A percentile compares a stretch with the other conserved stretches of the same genome.
Evolutionary conservation across 192 early-diverging fungal species (phyloP).

Genomic region (Entrophospora sp.): DNA sequence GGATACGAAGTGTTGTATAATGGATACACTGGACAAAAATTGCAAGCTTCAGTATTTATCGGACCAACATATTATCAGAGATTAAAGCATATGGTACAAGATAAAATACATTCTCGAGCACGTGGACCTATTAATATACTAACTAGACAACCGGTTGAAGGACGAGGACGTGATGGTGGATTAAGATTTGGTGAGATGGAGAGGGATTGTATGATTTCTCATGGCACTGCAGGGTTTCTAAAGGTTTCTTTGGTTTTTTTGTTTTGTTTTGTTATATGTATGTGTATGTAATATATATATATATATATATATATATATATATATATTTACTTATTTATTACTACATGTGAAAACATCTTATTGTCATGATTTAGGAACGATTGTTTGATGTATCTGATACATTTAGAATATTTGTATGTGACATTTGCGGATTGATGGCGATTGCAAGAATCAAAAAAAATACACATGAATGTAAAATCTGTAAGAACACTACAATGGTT

Average conservation of each 20-base stretch:
- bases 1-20: no score
- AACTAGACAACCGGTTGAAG: conserved; percentile 95
- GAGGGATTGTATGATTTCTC: conserved; percentile 94
- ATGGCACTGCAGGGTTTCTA: no score
- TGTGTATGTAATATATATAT: conserved; percentile 85
- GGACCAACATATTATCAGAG: conserved; percentile 96
- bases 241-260: no score
- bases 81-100: conserved; percentile 98
- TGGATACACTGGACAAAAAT: conserved; percentile 77
- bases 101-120: conserved; percentile 97
- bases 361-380: no score
- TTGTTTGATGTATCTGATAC: conserved; percentile 88
- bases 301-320: no score
- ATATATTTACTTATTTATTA: no score
- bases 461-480: no score
- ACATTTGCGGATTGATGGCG: conserved; percentile 85
- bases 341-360: no score
- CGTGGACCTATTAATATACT: conserved; percentile 82
- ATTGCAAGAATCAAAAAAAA: no score
- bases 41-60: conserved; percentile 94
- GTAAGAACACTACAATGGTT: conserved; percentile 77
- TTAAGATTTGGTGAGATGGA: conserved; percentile 98
- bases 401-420: conserved; percentile 88
- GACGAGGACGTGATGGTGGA: conserved; percentile 93
- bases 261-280: no score